These are phyloP conservation scores for Bipolaris oryzae DNA, from an alignment of 2,329 filamentous ascomycete genomes.

Conservation along the genomic window DNA sequence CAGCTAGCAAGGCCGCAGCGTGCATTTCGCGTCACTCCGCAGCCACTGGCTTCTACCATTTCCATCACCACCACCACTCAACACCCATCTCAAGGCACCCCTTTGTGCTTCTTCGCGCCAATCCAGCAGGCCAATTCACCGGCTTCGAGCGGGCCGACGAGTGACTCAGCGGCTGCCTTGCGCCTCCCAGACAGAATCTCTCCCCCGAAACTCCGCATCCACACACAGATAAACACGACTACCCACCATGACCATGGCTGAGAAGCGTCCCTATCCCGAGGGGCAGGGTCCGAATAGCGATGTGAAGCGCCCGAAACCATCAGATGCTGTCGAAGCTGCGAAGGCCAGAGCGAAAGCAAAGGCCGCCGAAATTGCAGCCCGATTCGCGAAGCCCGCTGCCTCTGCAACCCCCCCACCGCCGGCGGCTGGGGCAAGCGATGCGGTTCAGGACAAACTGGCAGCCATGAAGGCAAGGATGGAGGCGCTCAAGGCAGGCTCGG, in stretches of 20 bases:
- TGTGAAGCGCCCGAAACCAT: slow-evolving; percentile 49
- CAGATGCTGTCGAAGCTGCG: slow-evolving; percentile 39
- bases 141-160: background rate
- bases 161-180: background rate
- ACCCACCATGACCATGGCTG: slow-evolving; percentile 42
- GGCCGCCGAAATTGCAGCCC: slow-evolving; percentile 43
- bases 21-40: slow-evolving; percentile 25
- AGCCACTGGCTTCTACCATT: slow-evolving; percentile 10
- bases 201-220: slow-evolving; percentile 9
- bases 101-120: background rate
- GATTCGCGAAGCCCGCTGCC: slow-evolving; percentile 34
- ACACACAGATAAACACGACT: slow-evolving; percentile 9
- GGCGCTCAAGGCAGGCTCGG: slow-evolving; percentile 62
- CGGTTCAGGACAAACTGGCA: slow-evolving; percentile 35
- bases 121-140: background rate
- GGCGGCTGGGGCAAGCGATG: slow-evolving; percentile 16
- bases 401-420: slow-evolving; percentile 20
- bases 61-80: slow-evolving; percentile 6
- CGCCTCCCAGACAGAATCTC: slow-evolving; percentile 3
- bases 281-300: slow-evolving; percentile 38
- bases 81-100: background rate
- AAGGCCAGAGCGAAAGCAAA: slow-evolving; percentile 44
- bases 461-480: slow-evolving; percentile 40
- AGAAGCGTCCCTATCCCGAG: slow-evolving; percentile 53
- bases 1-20: slow-evolving; percentile 9